Base-by-base conservation (phyloP, 2,329 filamentous ascomycete genomes). In the Metarhizium sp. region DNA sequence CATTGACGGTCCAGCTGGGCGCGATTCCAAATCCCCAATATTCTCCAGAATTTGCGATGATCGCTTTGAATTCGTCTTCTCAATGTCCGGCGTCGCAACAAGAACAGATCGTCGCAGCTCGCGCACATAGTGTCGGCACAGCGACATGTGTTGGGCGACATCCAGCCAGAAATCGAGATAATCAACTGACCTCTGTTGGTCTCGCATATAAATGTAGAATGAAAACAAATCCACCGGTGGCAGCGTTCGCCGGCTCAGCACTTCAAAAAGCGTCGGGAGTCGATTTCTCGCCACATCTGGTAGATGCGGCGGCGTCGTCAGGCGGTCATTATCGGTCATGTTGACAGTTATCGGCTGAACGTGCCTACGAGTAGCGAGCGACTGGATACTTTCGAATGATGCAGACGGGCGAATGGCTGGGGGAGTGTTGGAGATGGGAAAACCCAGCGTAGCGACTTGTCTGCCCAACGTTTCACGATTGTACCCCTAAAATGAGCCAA, bases 91-190 rank as follows among this genome's bases (percentile, higher is more conserved):
- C 0, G 94, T 99, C 47, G 90, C 89, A 57, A 97, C 83, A 51
- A 99, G 84, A 59, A 97, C 91, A 29, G 92, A 97, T 60, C 94
- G 82, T 62, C 94, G 88, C 54, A 99, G 81, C 72, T 96, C 92
- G 66, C 94, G 90, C 20, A 99, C 94, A 75, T 96, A 99, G 72
- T 97, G 91, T 51, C 95, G 88, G 70, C 90, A 99, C 56, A 99
- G 81, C 25, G 92, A 96, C 87, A 97, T 96, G 74, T 99, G 94
- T 69, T 99, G 94, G 16, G 94, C 92, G 58, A 99, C 94, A 85
- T 99, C 94, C 64, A 99, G 90, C 94, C 95, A 99, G 73, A 99
- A 99, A 69, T 99, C 94, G 46, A 99, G 77, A 66, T 99, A 99
- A 67, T 99, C 94, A 13, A 99, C 94, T 7, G 92, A 96, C 69